Evolutionary conservation across 371 early-diverging fungal species (phyloP).

Genomic region (Thermomucor indicae-seudaticae): DNA sequence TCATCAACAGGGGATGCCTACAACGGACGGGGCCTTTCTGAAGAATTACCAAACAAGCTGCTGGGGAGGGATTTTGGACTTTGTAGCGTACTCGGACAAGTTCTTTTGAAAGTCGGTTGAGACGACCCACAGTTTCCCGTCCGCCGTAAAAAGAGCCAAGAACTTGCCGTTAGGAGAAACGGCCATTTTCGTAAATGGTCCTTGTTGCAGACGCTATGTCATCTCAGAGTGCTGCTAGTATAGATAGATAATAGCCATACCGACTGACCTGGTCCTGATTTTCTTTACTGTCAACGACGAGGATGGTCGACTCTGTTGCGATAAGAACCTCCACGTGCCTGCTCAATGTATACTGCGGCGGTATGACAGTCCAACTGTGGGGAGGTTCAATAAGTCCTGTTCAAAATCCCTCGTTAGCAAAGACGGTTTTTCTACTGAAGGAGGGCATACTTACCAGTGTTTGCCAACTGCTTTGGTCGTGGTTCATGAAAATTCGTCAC

Average conservation of each 20-base stretch:
- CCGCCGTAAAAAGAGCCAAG: conserved; percentile 76
- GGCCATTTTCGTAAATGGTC: conserved; percentile 85
- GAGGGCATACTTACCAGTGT: conserved; percentile 46
- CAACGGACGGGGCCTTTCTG: neutral
- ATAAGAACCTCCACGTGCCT: conserved; percentile 88
- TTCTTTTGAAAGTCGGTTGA: conserved; percentile 94
- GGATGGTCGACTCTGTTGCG: conserved; percentile 72
- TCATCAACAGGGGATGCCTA: neutral
- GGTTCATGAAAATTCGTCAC: conserved; percentile 86
- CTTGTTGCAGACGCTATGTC: conserved; percentile 71
- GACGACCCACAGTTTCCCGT: conserved; percentile 88
- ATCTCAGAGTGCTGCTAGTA: neutral
- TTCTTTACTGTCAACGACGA: conserved; percentile 77
- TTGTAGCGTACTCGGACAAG: conserved; percentile 79
- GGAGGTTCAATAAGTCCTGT: conserved; percentile 64
- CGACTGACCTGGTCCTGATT: conserved; percentile 75
- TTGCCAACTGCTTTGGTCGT: conserved; percentile 73
- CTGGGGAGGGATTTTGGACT: conserved; percentile 65
- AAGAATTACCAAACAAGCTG: conserved; percentile 75
- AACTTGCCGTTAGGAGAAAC: conserved; percentile 94
- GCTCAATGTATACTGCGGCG: conserved; percentile 84
- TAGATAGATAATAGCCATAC: neutral
- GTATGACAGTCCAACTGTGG: conserved; percentile 85
- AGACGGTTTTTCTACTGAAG: neutral
- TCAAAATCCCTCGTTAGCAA: neutral